Evolutionary conservation across 805 yeast species (phyloP), one percentile per base, ranked within the genome.

Genomic region (Barnettozyma populi): DNA sequence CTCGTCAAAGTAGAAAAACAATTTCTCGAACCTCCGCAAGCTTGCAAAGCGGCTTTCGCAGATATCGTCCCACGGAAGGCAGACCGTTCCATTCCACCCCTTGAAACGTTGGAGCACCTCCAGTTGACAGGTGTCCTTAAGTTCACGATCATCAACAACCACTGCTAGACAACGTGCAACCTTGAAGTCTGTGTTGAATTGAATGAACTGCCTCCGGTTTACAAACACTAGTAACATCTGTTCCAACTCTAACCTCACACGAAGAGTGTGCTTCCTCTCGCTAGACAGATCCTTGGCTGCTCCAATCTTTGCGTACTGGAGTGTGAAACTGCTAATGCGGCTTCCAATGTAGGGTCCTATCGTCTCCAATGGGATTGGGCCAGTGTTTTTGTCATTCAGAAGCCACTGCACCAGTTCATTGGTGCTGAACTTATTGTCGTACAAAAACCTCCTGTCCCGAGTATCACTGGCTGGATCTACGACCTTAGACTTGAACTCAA

Each of bases 221-320:
- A 35, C 24, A 21, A 49, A 46, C 2, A 34, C 25, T 5, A 51
- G n/a, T 6, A 49, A 13, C 11, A 41, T 43, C 25, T 51, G 54
- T n/a, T 49, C 48, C 7, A 51, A 18, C 27, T 51, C 54, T 9
- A 51, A 25, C 29, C 54, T 36, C 20, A 51, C 16, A 41, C 54
- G 44, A 8, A 46, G 25, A 2, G 43, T 35, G 18, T 42, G 16
- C 9, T 25, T 31, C 25, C 45, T 45, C 24, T 42, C 27, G 9
- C n/a, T 18, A 13, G 20, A 41, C 7, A 10, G 9, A 31, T 49
- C 51, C 8, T 46, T 44, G 4, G 54, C 52, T 4, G 37, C 20
- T 7, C 54, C 54, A 23, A 49, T 43, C 9, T 31, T 39, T 2
- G 48, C 43, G 23, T 38, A 43, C 36, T 51, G 52, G 35, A 51